Conservation (phyloP, 2,329 filamentous ascomycete species). For the Geosmithia flava region DNA sequence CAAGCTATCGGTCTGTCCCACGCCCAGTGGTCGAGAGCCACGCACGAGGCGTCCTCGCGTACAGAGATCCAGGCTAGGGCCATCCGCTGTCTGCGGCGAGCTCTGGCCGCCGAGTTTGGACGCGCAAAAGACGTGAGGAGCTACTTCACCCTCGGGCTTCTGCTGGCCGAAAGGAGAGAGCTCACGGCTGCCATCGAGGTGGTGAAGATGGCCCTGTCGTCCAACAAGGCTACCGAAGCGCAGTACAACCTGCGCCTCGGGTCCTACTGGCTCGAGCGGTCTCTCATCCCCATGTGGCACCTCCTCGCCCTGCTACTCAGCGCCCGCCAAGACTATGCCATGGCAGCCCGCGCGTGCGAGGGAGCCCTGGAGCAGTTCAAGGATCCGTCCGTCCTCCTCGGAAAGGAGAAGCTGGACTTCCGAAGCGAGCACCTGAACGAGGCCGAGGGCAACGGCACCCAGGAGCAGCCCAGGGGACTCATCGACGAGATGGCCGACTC, state of each 20-base stretch:
- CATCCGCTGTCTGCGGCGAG: conserved; percentile 61
- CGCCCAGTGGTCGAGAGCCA: conserved; percentile 76
- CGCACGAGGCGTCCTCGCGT: conserved; percentile 60
- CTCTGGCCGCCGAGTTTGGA: conserved; percentile 54
- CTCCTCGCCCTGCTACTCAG: conserved; percentile 76
- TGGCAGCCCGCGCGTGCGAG: conserved; percentile 73
- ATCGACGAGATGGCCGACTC: conserved; percentile 72
- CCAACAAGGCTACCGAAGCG: conserved; percentile 35
- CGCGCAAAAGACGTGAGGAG: conserved; percentile 60
- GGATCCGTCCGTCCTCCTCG: conserved; percentile 58
- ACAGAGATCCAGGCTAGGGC: conserved; percentile 67
- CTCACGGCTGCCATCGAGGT: conserved; percentile 69
- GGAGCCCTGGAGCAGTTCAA: conserved; percentile 86
- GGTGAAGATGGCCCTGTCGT: conserved; percentile 62
- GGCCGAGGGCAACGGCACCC: conserved; percentile 18
- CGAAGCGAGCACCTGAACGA: conserved; percentile 58
- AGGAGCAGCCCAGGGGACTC: conserved; percentile 29
- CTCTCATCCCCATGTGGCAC: conserved; percentile 77
- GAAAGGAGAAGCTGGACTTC: conserved; percentile 41
- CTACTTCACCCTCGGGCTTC: conserved; percentile 67
- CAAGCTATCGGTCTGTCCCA: conserved; percentile 77
- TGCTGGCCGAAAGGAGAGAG: conserved; percentile 81
- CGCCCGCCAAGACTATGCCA: conserved; percentile 71
- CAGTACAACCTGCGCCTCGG: conserved; percentile 31
- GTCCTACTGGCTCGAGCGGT: conserved; percentile 49